Conservation (phyloP, 106 monocot genomes). For the Posidonia australis region DNA sequence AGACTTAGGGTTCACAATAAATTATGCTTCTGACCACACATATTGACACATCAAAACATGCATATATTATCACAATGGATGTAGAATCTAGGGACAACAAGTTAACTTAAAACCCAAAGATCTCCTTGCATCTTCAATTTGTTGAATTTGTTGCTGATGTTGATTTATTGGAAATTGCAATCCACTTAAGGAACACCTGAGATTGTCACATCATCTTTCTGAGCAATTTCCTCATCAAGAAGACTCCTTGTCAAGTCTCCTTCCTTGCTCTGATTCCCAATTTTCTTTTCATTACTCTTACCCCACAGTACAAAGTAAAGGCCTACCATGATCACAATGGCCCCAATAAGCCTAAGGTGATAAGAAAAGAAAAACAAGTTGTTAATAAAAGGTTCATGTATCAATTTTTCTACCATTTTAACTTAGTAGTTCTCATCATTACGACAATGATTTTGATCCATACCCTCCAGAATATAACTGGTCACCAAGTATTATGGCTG, state of each 20-base stretch:
- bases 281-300: conserved; percentile 57
- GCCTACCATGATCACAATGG: conserved; percentile 58
- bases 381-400: neutral
- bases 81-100: no score
- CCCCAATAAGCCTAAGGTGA: conserved; percentile 52
- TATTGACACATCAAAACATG: no score
- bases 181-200: neutral
- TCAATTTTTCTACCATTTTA: neutral
- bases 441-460: neutral
- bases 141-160: no score
- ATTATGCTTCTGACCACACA: no score
- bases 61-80: no score
- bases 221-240: conserved; percentile 23
- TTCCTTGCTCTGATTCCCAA: conserved; percentile 4
- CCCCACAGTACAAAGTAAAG: conserved; percentile 87
- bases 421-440: no score
- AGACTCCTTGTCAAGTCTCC: conserved; percentile 33
- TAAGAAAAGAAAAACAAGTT: neutral
- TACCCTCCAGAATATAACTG: conserved; percentile 82
- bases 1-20: no score
- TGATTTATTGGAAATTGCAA: no score
- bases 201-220: neutral
- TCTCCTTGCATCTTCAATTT: no score
- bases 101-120: no score
- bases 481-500: conserved; percentile 59